Evolutionary conservation across 495 filamentous ascomycete species (phyloP).

Genomic region (Aspergillus indologenus): DNA sequence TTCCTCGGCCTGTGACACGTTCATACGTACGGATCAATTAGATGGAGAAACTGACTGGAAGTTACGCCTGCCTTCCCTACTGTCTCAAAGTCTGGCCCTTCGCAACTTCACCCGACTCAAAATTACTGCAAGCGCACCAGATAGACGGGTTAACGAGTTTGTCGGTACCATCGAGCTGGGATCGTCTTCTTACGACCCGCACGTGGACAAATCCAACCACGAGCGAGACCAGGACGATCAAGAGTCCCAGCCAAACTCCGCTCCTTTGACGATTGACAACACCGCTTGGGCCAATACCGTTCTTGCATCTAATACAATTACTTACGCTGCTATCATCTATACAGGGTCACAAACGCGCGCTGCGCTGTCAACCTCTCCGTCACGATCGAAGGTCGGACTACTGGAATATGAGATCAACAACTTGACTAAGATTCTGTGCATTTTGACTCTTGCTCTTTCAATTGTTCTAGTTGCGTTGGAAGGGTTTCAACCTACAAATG

Average conservation of each 20-base stretch:
- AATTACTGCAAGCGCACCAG: slow-evolving; percentile 81
- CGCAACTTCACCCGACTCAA: slow-evolving; percentile 69
- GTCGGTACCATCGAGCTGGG: slow-evolving; percentile 72
- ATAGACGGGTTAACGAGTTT: slow-evolving; percentile 91
- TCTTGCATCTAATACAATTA: slow-evolving; percentile 85
- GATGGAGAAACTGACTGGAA: slow-evolving; percentile 99
- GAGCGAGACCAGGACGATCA: slow-evolving; percentile 23
- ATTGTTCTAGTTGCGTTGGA: slow-evolving; percentile 86
- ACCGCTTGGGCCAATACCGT: slow-evolving; percentile 99
- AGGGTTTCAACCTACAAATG: slow-evolving; percentile 65
- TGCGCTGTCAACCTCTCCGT: slow-evolving; percentile 86
- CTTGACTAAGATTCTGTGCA: slow-evolving; percentile 94
- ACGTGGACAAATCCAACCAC: slow-evolving; percentile 39
- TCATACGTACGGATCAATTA: slow-evolving; percentile 95
- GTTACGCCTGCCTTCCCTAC: slow-evolving; percentile 75
- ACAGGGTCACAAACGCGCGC: slow-evolving; percentile 94
- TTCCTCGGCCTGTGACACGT: slow-evolving; percentile 71
- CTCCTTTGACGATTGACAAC: slow-evolving; percentile 88
- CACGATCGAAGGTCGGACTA: slow-evolving; percentile 87
- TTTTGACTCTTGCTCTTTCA: slow-evolving; percentile 79
- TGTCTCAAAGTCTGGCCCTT: slow-evolving; percentile 71
- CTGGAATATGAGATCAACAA: slow-evolving; percentile 97
- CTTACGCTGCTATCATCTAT: slow-evolving; percentile 85
- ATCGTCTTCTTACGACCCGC: slow-evolving; percentile 42
- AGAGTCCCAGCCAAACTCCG: slow-evolving; percentile 43